Base-by-base conservation (phyloP, 331 rosid species). In the Rhamnella rubrinervis region DNA sequence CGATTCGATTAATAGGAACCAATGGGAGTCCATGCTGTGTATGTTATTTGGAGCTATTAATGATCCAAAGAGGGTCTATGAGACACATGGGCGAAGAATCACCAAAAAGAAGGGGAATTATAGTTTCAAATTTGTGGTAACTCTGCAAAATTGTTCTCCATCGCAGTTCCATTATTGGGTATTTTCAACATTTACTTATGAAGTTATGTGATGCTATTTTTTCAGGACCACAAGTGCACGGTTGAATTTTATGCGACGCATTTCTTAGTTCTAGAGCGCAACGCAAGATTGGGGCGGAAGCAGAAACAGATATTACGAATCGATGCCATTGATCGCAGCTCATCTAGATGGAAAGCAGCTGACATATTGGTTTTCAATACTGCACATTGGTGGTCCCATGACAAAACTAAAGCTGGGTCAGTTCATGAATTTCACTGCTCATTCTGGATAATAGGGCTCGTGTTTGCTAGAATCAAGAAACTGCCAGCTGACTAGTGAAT, bases 311-410 rank as follows among this genome's bases (percentile, higher is more conserved):
- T 92, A 5, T 80, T 93, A 82, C 79, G 85, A 64, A 87, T 93
- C 55, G 98, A 93, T 80, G 79, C 85, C 28, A 79, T 90, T 28
- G 96, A 93, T 83, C 98, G 77, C 2, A 82, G 98, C 56, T 85
- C 97, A 7, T 87, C 98, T 2, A 84, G 96, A 81, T 93, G 98
- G 98, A 84, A 86, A 75, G 96, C 85, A 58, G 97, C 98, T 75
- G 88, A 90, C 84, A 68, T 91, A 78, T 78, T 93, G 87, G 77
- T 93, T 71, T 90, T 93, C 78, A 93, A 93, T 75, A 85, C 97
- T 47, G 98, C 95, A 50, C 97, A 93, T 85, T 91, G 98, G 98
- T 91, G 98, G 98, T 84, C 97, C 21, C 97, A 93, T 84, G 80
- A 73, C 86, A 93, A 93, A 78, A 93, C 96, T 63, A 80, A 93